Evolutionary conservation across 805 yeast genomes (phyloP), one percentile per base, ranked within the genome.

Genomic region (Clavispora vitiphila): DNA sequence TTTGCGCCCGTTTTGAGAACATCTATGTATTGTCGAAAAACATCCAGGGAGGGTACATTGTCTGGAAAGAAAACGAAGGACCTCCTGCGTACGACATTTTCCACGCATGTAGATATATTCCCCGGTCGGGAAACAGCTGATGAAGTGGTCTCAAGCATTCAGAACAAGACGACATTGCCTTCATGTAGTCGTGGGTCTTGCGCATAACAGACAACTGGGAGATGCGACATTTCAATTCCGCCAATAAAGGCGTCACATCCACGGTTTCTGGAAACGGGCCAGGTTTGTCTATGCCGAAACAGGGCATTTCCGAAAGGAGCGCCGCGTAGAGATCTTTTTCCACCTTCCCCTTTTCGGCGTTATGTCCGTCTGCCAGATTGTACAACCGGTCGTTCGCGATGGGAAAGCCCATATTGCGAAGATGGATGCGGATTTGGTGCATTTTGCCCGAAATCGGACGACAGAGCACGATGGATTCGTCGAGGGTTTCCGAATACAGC

Each of bases 391-490:
- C 56, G 35, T 52, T 52, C 27, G 47, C 34, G 30, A 52, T 52
- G 4, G 56, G 55, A 21, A 24, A 35, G 9, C 72, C 71, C 46
- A 77, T 37, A 47, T 75, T 71, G 18, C 79, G 55, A 10, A 78
- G 55, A 54, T 78, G 83, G 5, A 78, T 74, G 10, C 83, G 59
- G 20, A 78, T 76, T 54, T 78, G 83, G 56, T 78, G 83, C 55
- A 75, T 75, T 46, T 73, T 62, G 0, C 83, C 83, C 1, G 80
- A 73, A 6, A 71, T 44, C 0, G 82, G 81, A 32, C 53, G 55
- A 47, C 82, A 78, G 41, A 53, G 41, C 1, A 78, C 77, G 1
- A 77, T 54, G 47, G 78, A 73, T 42, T 75, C 60, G 43, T 67
- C 42, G 10, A 48, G 18, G 1, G 46, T 40, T 1, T 43, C 15